Base-by-base conservation (phyloP, 2,329 filamentous ascomycete species). In the Venturia aucupariae region DNA sequence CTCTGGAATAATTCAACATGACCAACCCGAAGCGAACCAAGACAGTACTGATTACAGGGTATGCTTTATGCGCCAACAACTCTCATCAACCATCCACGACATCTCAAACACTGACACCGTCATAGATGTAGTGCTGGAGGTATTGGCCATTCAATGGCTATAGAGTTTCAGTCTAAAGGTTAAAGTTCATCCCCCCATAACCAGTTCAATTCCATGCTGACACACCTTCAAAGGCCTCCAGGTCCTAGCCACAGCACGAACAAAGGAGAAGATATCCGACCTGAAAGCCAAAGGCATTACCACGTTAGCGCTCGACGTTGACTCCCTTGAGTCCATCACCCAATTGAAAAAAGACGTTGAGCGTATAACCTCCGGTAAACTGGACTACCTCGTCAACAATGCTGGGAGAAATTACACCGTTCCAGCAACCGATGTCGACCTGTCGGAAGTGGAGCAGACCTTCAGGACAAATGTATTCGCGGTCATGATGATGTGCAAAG, bases 341-440 rank as follows among this genome's bases (percentile, higher is more conserved):
- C 71, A 72, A 13, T 78, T 84, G 48, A 77, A 76, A 66, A 71
- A 75, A 7, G 77, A 81, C 62, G 76, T 86, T 19, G 72, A 77
- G 51, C 72, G 71, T 17, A 74, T 78, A 24, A 79, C 83, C 0
- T 73, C 73, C 10, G 79, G 78, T 24, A 79, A 77, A 60, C 75
- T 86, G n/a, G 79, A 85, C 68, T 79, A 81, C 67, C 75, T 86
- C 15, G 80, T 85, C 68, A 85, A 85, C 71, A 86, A 86, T 74
- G 83, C 83, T 64, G 80, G 79, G 7, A 71, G 78, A 15, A 81
- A 84, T 68, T 85, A 84, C 68, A 84, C 81, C 0, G 78, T 85
- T 2, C 82, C 83, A 1, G 83, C 83, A 5, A 76, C 83, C 62
- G 82, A 86, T 66, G 77, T 82, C 59, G 77, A 84, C 32, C 68